These are phyloP conservation scores for Coemansia sp. DNA, from an alignment of 192 early-diverging fungal species.

Conservation along the genomic window DNA sequence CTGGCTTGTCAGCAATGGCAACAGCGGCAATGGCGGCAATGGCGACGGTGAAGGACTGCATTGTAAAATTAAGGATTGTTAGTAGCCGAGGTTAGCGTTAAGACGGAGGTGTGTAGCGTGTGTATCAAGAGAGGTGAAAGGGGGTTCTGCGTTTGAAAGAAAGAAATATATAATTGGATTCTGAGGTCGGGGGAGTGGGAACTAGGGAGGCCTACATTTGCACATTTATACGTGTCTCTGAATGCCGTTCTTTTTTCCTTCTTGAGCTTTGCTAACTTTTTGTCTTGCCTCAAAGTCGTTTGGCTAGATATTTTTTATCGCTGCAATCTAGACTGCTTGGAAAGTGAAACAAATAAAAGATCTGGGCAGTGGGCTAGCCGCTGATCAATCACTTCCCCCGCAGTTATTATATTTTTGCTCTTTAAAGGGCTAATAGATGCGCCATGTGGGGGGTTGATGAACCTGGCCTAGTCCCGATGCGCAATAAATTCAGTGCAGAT, in stretches of 20 bases:
- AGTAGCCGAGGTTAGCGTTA: background rate
- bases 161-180: background rate
- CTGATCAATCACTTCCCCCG: background rate
- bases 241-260: background rate
- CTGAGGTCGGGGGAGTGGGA: background rate
- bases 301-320: background rate
- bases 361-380: background rate
- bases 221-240: background rate
- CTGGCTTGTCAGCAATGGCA: slow-evolving; percentile 19
- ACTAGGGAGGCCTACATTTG: background rate
- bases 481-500: background rate
- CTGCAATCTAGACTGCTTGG: background rate
- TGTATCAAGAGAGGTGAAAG: background rate
- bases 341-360: background rate
- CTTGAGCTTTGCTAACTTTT: background rate
- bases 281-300: background rate
- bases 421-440: background rate
- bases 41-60: slow-evolving; percentile 40
- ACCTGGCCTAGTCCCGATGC: background rate
- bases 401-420: background rate
- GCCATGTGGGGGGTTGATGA: background rate
- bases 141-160: background rate
- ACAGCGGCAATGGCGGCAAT: slow-evolving; percentile 33
- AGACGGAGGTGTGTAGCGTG: background rate
- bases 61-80: slow-evolving; percentile 10